These are phyloP conservation scores for Coemansia sp. DNA, from an alignment of 192 early-diverging fungal species.

Conservation along the genomic window DNA sequence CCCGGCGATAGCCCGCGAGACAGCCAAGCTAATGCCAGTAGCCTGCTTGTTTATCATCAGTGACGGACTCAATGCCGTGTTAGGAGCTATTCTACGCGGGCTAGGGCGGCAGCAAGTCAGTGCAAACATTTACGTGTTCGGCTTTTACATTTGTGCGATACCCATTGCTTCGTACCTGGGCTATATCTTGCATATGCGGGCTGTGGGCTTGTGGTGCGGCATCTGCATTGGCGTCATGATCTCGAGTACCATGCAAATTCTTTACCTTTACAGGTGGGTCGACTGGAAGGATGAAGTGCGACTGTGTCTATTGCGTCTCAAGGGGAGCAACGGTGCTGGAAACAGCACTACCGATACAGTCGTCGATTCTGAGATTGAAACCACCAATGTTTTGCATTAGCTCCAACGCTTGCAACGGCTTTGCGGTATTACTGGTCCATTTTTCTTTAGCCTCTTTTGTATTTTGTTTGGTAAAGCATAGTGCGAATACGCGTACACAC, in stretches of 20 bases:
- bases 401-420: background rate
- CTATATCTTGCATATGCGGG: constrained; percentile 40
- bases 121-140: constrained; percentile 53
- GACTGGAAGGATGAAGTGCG: constrained; percentile 41
- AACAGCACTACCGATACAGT: background rate
- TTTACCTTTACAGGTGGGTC: constrained; percentile 17
- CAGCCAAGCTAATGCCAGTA: constrained; percentile 70
- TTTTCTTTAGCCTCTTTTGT: background rate
- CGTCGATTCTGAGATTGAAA: background rate
- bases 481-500: background rate
- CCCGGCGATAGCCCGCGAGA: constrained; percentile 62
- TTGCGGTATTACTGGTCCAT: background rate
- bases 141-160: constrained; percentile 57
- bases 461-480: background rate
- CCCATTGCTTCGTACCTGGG: constrained; percentile 58
- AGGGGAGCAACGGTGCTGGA: background rate
- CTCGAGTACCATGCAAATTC: constrained; percentile 38
- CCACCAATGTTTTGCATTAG: background rate
- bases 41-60: constrained; percentile 64
- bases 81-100: constrained; percentile 58
- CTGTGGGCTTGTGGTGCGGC: constrained; percentile 51
- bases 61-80: constrained; percentile 63
- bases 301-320: constrained; percentile 27
- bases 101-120: constrained; percentile 58
- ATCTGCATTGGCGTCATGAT: constrained; percentile 35